Base-by-base conservation (phyloP, 2,329 filamentous ascomycete species). In the Trichoderma pleuroti region DNA sequence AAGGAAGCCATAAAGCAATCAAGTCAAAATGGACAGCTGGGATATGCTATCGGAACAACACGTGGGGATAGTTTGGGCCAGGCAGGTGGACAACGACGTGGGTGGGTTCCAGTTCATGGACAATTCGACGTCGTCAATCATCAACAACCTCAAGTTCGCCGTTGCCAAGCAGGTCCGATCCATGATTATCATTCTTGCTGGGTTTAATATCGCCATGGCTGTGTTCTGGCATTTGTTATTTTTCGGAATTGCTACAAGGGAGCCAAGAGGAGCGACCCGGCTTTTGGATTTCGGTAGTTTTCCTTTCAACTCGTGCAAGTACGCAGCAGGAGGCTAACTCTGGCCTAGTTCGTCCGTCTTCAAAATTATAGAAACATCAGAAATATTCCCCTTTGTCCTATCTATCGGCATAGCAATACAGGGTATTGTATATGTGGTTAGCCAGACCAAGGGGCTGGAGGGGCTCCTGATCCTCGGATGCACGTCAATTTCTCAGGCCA, bases 141-240 rank as follows among this genome's bases (percentile, higher is more conserved):
- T 86, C 74, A 85, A 86, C 75, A 77, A 86, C 73, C 82, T 88
- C 74, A 82, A 81, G 71, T 86, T 88, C 73, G 83, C 84, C 34
- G 82, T 84, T 18, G 84, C 84, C 72, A 88, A 85, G 75, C 89
- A 87, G 39, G 83, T 89, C 75, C 84, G 89, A 74, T 88, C 86
- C 21, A 89, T 88, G 28, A 87, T 87, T 56, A 86, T 90, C 70
- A 87, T 90, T 72, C 82, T 91, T 68, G 86, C 88, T 42, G 80
- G 83, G 69, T 90, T 90, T 80, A 91, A 91, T 77, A 83, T 87
- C 26, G 76, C 89, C 66, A 86, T 86, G 21, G 87, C 88, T 5
- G 84, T 88, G 82, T 83, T 21, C 88, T 87, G 8, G 85, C 86
- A 11, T 73, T 82, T 30, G 87, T 87, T 30, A 90, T 91, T 66